phyloP scores from a whole-genome alignment of 2,329 filamentous ascomycete species.

The Fusarium sp. region DNA sequence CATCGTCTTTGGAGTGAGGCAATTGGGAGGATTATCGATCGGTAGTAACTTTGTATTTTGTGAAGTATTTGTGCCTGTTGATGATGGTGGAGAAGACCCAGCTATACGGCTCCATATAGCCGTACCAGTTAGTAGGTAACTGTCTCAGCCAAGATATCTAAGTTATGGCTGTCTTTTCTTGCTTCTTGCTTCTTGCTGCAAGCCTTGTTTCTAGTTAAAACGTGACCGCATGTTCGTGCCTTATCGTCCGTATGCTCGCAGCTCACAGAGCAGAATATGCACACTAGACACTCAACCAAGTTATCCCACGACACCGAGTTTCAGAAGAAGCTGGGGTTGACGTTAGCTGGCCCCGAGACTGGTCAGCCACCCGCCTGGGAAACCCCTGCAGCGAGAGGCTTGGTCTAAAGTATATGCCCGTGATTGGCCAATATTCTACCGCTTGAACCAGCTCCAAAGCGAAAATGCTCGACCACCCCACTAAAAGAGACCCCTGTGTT shows the following conservation, averaged over 20 bases:
- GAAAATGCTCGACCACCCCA: background rate
- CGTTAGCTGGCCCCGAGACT: constrained; percentile 27
- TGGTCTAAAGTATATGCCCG: constrained; percentile 4
- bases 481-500: background rate
- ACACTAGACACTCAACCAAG: constrained; percentile 19
- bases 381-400: constrained; percentile 33
- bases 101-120: too few relatives aligned
- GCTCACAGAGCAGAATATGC: background rate
- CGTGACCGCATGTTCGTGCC: constrained; percentile 1
- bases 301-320: constrained; percentile 32
- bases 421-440: constrained; percentile 16
- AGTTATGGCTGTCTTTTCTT: background rate
- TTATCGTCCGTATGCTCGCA: background rate
- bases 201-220: background rate
- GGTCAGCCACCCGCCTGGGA: constrained; percentile 28
- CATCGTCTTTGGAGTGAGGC: constrained; percentile 2
- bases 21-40: constrained; percentile 12
- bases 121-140: background rate
- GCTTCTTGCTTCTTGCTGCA: background rate
- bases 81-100: too few relatives aligned
- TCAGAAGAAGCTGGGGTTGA: constrained; percentile 46
- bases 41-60: constrained; percentile 23
- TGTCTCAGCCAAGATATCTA: background rate
- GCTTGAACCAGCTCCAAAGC: constrained; percentile 7
- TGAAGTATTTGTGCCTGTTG: background rate